Evolutionary conservation across 768 basidiomycete genomes (phyloP).

Genomic region (Chalciporus chontae): DNA sequence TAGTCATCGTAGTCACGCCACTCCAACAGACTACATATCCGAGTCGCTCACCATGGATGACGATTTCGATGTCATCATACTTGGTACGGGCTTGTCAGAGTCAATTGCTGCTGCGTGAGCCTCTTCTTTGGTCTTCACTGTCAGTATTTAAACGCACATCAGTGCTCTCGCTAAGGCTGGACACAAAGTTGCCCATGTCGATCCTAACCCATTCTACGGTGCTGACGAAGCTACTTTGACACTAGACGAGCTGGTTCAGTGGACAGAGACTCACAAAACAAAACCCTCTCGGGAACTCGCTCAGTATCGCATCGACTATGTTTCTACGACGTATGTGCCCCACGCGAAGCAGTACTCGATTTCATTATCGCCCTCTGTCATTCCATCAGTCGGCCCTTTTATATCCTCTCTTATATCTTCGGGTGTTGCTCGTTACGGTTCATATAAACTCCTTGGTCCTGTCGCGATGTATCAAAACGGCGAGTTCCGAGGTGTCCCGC

Average conservation of each 20-base stretch:
- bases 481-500: constrained; percentile 65
- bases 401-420: constrained; percentile 78
- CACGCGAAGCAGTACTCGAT: constrained; percentile 78
- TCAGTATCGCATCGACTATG: constrained; percentile 34
- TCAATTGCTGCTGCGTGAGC: constrained; percentile 88
- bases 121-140: background rate
- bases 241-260: constrained; percentile 72
- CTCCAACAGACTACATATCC: no score
- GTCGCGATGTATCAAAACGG: constrained; percentile 56
- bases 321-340: constrained; percentile 41
- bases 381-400: constrained; percentile 74
- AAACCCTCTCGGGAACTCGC: constrained; percentile 8
- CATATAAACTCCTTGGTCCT: constrained; percentile 77
- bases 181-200: constrained; percentile 84
- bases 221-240: constrained; percentile 77
- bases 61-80: constrained; percentile 61
- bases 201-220: constrained; percentile 83
- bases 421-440: constrained; percentile 88
- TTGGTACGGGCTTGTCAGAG: constrained; percentile 81
- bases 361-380: constrained; percentile 78
- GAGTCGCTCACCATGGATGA: constrained; percentile 29
- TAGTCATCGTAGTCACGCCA: no score
- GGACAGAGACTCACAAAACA: constrained; percentile 48
- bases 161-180: constrained; percentile 90
- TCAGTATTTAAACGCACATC: constrained; percentile 6